Conservation (phyloP, 257 asterid genomes). For the Lycium barbarum region DNA sequence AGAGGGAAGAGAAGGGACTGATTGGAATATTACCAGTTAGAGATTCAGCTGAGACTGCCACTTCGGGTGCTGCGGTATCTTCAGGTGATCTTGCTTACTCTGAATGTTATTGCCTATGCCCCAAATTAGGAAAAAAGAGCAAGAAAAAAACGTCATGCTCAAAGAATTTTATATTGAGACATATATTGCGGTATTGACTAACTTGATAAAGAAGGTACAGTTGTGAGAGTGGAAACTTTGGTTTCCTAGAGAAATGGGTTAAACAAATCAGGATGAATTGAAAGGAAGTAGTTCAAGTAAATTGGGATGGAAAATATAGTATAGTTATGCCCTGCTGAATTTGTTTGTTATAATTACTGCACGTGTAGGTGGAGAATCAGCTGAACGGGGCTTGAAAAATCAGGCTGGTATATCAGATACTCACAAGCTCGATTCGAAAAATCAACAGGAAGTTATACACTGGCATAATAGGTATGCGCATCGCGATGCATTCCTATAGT, state of each 20-base stretch:
- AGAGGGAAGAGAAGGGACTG: slow-evolving; percentile 96
- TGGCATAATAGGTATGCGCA: slow-evolving; percentile 83
- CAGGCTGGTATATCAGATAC: slow-evolving; percentile 66
- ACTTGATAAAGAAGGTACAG: background rate
- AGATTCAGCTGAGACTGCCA: slow-evolving; percentile 70
- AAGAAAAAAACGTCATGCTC: background rate
- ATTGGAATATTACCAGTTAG: slow-evolving; percentile 95
- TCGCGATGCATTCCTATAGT: background rate
- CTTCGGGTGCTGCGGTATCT: slow-evolving; percentile 52
- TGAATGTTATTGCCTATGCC: background rate
- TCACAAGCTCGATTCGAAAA: slow-evolving; percentile 74
- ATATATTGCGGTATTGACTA: background rate
- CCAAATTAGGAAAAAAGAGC: background rate
- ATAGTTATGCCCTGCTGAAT: background rate
- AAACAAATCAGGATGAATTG: background rate
- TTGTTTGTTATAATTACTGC: slow-evolving; percentile 30
- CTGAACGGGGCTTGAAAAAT: slow-evolving; percentile 57
- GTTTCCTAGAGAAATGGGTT: background rate
- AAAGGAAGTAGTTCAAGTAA: background rate
- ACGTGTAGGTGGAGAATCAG: slow-evolving; percentile 56
- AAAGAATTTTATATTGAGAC: slow-evolving; percentile 4
- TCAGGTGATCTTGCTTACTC: slow-evolving; percentile 58
- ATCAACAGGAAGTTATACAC: slow-evolving; percentile 83
- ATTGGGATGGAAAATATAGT: slow-evolving; percentile 11
- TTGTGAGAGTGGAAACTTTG: background rate